Evolutionary conservation across 2,329 filamentous ascomycete species (phyloP).

Genomic region (Proliferodiscus dingleyae): DNA sequence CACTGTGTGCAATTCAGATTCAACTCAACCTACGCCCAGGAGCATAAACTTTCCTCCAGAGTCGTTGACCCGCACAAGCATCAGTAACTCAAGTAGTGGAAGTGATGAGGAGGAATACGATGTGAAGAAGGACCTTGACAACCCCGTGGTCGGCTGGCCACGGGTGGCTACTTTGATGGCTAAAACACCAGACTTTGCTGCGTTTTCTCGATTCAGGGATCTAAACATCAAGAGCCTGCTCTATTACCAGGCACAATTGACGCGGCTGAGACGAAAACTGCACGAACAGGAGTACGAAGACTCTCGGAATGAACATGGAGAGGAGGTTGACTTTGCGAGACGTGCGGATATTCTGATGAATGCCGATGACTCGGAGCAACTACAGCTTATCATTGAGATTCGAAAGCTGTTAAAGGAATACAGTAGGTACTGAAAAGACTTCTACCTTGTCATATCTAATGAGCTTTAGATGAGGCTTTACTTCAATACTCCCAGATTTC

Average conservation of each 20-base stretch:
- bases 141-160: constrained; percentile 6
- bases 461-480: constrained; percentile 6
- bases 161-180: constrained; percentile 7
- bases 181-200: constrained; percentile 7
- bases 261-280: constrained; percentile 1
- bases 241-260: constrained; percentile 11
- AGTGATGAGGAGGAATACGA: not conserved
- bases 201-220: constrained; percentile 8
- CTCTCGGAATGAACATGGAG: not conserved
- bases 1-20: not conserved
- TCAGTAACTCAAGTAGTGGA: not conserved
- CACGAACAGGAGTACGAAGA: constrained; percentile 5
- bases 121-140: not conserved
- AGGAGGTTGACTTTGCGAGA: not conserved
- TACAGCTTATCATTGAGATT: not conserved
- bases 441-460: not conserved
- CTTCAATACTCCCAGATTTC: constrained; percentile 11
- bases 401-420: constrained; percentile 8
- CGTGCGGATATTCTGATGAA: constrained; percentile 2
- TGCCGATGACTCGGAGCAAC: not conserved
- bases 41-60: not conserved
- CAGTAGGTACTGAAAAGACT: constrained; percentile 2
- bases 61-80: not conserved
- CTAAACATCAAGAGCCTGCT: constrained; percentile 10
- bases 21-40: not conserved